Percentiles rank a stretch among this genome's conserved stretches.
phyloP scores from a whole-genome alignment of 805 yeast species.

The Hanseniaspora clermontiae region DNA sequence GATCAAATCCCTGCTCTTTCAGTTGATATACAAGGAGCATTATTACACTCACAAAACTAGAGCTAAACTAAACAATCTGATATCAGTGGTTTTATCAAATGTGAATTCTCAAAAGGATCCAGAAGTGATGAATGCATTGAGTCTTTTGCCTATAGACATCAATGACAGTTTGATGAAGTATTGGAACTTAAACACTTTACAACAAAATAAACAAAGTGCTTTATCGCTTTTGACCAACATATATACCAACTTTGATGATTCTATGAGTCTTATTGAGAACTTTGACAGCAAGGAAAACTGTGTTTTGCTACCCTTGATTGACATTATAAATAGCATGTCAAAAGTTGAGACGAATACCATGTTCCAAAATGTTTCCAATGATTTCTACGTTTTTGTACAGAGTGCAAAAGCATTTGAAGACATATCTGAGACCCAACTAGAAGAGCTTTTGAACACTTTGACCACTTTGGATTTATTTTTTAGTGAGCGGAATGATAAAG shows the following conservation, averaged over 20 bases:
- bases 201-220: background rate
- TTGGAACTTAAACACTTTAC: background rate
- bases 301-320: background rate
- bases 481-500: constrained; percentile 5
- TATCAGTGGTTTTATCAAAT: background rate
- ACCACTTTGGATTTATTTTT: background rate
- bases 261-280: background rate
- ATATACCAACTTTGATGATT: background rate
- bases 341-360: background rate
- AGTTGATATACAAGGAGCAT: background rate
- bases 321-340: background rate
- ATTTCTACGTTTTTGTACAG: constrained; percentile 19
- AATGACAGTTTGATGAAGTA: background rate
- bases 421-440: constrained; percentile 20
- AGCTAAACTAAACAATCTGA: background rate
- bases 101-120: background rate
- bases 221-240: background rate
- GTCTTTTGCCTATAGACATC: background rate
- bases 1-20: background rate
- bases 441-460: constrained; percentile 19
- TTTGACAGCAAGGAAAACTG: background rate
- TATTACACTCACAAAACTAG: constrained; percentile 9
- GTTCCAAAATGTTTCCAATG: background rate
- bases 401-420: constrained; percentile 20
- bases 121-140: background rate